Conservation (phyloP, 1,284 basidiomycete genomes). For the Tremellales sp. region DNA sequence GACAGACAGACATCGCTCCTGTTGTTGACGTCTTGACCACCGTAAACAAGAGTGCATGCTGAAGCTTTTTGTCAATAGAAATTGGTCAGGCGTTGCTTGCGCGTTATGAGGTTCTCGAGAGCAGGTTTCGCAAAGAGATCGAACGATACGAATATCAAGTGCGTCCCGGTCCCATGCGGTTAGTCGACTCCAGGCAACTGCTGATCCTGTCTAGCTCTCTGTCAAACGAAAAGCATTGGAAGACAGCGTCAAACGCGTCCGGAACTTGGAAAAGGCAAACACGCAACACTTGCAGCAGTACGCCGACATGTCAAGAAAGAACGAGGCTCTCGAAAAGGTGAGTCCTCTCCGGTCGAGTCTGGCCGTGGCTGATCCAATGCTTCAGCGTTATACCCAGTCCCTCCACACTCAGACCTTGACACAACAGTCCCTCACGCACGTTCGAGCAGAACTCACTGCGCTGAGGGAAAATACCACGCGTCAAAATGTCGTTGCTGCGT, state of each 20-base stretch:
- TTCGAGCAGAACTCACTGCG: constrained; percentile 35
- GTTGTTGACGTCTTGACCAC: too few relatives aligned
- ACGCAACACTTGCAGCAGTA: constrained; percentile 37
- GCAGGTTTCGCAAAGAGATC: constrained; percentile 57
- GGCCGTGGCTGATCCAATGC: not conserved
- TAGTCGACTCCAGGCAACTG: constrained; percentile 1
- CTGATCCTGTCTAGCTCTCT: constrained; percentile 24
- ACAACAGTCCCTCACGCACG: constrained; percentile 42
- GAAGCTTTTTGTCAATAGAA: constrained; percentile 56
- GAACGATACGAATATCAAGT: constrained; percentile 34
- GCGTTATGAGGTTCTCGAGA: constrained; percentile 76
- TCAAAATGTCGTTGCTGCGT: constrained; percentile 20
- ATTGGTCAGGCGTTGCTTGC: constrained; percentile 85
- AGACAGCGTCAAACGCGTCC: constrained; percentile 35
- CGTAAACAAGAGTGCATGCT: too few relatives aligned
- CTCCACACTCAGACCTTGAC: constrained; percentile 46
- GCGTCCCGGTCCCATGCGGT: constrained; percentile 35
- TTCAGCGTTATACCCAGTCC: constrained; percentile 71
- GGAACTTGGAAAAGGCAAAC: constrained; percentile 45
- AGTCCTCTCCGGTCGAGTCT: constrained; percentile 6
- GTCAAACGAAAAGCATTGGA: constrained; percentile 38
- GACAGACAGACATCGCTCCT: too few relatives aligned
- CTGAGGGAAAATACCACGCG: constrained; percentile 22
- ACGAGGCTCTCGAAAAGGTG: constrained; percentile 48
- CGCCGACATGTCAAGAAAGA: constrained; percentile 35